A percentile compares a stretch with the other conserved stretches of the same genome.
These are phyloP conservation scores for Caryopteris hybrid DNA, from an alignment of 305 asterid genomes.

Conservation along the genomic window DNA sequence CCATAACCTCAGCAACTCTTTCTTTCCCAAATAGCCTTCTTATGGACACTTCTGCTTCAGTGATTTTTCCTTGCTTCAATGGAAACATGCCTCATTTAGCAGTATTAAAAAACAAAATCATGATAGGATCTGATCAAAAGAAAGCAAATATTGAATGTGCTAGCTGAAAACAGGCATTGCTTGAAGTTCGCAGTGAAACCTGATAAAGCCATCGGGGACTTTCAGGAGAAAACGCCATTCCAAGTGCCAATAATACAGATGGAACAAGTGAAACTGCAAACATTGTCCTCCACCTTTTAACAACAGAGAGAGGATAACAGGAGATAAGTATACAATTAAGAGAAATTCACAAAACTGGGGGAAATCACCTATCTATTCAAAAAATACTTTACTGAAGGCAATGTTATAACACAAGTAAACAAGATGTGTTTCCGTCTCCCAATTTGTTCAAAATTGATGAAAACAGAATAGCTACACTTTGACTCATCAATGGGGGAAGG, in stretches of 20 bases:
- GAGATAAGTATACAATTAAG: background rate
- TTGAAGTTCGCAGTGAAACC: conserved; percentile 36
- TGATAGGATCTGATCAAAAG: background rate
- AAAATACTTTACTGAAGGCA: background rate
- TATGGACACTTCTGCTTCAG: conserved; percentile 77
- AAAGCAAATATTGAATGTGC: background rate
- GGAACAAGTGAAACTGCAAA: conserved; percentile 73
- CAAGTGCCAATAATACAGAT: conserved; percentile 70
- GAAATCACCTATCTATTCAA: background rate
- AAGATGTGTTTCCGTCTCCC: background rate
- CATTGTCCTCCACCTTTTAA: conserved; percentile 94
- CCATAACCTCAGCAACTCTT: conserved; percentile 81
- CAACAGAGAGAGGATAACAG: conserved; percentile 9
- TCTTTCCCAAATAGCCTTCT: conserved; percentile 80
- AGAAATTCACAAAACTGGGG: background rate
- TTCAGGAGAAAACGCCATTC: conserved; percentile 94
- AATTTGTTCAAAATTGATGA: background rate
- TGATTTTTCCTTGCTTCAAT: conserved; percentile 73
- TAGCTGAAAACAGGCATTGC: background rate
- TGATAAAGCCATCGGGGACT: conserved; percentile 97
- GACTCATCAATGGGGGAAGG: background rate
- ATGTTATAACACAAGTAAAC: background rate
- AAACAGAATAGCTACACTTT: background rate
- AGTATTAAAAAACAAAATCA: conserved; percentile 6
- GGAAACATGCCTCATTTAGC: conserved; percentile 22